Conservation (phyloP, 805 yeast species). For the Metschnikowia amazonensis region DNA sequence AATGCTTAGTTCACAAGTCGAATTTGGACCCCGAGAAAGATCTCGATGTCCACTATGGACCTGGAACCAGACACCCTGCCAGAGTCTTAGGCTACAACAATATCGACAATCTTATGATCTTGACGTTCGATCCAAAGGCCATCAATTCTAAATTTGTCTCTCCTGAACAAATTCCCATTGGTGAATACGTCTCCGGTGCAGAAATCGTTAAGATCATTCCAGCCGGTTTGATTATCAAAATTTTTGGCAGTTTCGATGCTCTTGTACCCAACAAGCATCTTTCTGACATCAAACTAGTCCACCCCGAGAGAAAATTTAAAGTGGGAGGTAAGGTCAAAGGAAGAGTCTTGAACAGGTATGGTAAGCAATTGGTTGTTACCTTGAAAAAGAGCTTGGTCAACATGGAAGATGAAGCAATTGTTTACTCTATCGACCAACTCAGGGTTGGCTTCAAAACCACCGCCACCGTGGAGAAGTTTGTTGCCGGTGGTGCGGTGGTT, state of each 20-base stretch:
- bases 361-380: slow-evolving; percentile 56
- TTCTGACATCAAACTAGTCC: slow-evolving; percentile 75
- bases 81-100: slow-evolving; percentile 69
- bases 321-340: slow-evolving; percentile 78
- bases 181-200: slow-evolving; percentile 53
- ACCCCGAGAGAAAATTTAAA: slow-evolving; percentile 91
- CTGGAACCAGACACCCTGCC: slow-evolving; percentile 69
- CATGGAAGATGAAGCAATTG: slow-evolving; percentile 52
- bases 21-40: slow-evolving; percentile 51
- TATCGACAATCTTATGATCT: slow-evolving; percentile 60
- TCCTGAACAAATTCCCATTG: slow-evolving; percentile 70
- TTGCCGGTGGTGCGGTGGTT: slow-evolving; percentile 75
- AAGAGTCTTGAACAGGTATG: slow-evolving; percentile 56
- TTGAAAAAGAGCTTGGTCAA: slow-evolving; percentile 80
- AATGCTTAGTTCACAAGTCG: slow-evolving; percentile 79
- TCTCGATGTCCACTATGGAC: slow-evolving; percentile 46
- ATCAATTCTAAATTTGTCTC: slow-evolving; percentile 65
- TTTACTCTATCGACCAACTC: slow-evolving; percentile 38
- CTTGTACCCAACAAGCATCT: slow-evolving; percentile 71
- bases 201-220: slow-evolving; percentile 55
- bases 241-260: slow-evolving; percentile 68
- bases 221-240: slow-evolving; percentile 64
- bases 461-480: slow-evolving; percentile 71
- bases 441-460: slow-evolving; percentile 49
- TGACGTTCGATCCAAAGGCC: slow-evolving; percentile 66